Conservation (phyloP, 2,329 filamentous ascomycete genomes). For the Raffaelea arxii region DNA sequence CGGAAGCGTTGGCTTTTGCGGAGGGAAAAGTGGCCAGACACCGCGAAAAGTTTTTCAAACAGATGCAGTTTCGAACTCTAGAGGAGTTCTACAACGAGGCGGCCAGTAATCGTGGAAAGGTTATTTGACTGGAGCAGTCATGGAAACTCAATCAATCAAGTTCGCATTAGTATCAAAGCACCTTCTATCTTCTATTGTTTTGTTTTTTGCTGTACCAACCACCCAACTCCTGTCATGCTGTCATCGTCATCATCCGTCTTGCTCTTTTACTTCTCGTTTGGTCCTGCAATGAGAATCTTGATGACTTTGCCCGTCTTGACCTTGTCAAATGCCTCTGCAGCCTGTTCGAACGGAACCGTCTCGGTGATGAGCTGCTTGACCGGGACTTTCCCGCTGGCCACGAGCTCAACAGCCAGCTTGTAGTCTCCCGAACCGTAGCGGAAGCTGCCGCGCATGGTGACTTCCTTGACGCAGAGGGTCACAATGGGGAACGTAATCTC, state of each 20-base stretch:
- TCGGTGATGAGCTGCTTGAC: slow-evolving; percentile 75
- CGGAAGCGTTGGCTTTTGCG: too few species aligned
- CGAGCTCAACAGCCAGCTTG: slow-evolving; percentile 68
- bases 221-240: too few species aligned
- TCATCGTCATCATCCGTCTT: background rate
- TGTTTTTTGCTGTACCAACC: too few species aligned
- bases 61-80: too few species aligned
- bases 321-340: slow-evolving; percentile 78
- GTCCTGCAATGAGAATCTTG: slow-evolving; percentile 58
- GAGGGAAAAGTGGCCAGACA: too few species aligned
- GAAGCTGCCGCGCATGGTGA: slow-evolving; percentile 80
- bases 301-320: slow-evolving; percentile 75
- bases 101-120: too few species aligned
- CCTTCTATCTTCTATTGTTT: too few species aligned
- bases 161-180: too few species aligned
- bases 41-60: too few species aligned
- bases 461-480: slow-evolving; percentile 80
- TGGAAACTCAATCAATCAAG: too few species aligned
- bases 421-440: slow-evolving; percentile 86
- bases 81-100: too few species aligned
- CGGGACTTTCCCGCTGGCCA: slow-evolving; percentile 62
- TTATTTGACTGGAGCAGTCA: too few species aligned
- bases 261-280: slow-evolving; percentile 44
- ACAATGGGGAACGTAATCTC: slow-evolving; percentile 91
- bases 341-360: slow-evolving; percentile 68